Evolutionary conservation across 352 stramenopile genomes (phyloP).

Genomic region (Phytopythium ostracodes): DNA sequence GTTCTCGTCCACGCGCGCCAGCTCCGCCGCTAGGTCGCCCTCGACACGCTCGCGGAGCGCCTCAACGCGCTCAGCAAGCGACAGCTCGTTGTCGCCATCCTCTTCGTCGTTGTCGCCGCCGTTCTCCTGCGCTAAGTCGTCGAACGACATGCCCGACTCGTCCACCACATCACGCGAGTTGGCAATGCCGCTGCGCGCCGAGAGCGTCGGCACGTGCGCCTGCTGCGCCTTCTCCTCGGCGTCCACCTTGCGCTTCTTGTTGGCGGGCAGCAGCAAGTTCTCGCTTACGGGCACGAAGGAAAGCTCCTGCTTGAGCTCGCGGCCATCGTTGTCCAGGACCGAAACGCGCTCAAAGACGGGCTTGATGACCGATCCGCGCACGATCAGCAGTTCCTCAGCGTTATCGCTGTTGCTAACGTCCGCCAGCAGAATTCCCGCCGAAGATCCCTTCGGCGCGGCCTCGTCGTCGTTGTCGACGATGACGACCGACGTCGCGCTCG

Average conservation of each 20-base stretch:
- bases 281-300: slow-evolving; percentile 58
- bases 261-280: slow-evolving; percentile 53
- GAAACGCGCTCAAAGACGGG: slow-evolving; percentile 74
- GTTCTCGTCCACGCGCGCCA: slow-evolving; percentile 44
- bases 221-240: slow-evolving; percentile 42
- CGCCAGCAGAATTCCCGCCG: slow-evolving; percentile 41
- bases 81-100: slow-evolving; percentile 56
- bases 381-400: slow-evolving; percentile 45
- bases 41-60: slow-evolving; percentile 74
- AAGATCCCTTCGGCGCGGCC: slow-evolving; percentile 18
- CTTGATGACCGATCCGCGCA: slow-evolving; percentile 69
- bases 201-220: slow-evolving; percentile 70
- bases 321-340: slow-evolving; percentile 48
- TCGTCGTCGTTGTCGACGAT: slow-evolving; percentile 6
- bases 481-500: slow-evolving; percentile 35
- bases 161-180: slow-evolving; percentile 63
- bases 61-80: slow-evolving; percentile 73
- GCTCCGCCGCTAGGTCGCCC: slow-evolving; percentile 54
- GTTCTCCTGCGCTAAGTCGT: slow-evolving; percentile 33
- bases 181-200: slow-evolving; percentile 50
- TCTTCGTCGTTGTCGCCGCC: slow-evolving; percentile 24
- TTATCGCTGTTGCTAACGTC: slow-evolving; percentile 25
- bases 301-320: slow-evolving; percentile 53
- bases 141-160: slow-evolving; percentile 43
- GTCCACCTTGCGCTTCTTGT: slow-evolving; percentile 63